These are phyloP conservation scores for Mycena rebaudengoi DNA, from an alignment of 768 basidiomycete genomes.

Conservation along the genomic window DNA sequence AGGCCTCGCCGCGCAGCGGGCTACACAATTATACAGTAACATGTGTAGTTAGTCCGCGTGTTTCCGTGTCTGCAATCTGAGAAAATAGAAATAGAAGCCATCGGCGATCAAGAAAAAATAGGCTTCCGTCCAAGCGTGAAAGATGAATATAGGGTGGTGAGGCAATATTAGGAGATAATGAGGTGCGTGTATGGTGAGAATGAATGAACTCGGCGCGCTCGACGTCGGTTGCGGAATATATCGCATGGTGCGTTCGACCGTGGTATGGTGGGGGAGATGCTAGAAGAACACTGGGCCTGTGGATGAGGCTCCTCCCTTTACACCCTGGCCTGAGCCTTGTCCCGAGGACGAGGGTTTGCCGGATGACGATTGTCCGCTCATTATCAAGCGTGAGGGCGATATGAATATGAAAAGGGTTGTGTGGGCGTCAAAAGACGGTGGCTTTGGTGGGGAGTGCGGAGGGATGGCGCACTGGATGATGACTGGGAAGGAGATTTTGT, in stretches of 20 bases:
- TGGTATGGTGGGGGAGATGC: slow-evolving; percentile 28
- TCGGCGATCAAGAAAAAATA: slow-evolving; percentile 24
- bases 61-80: slow-evolving; percentile 40
- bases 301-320: slow-evolving; percentile 58
- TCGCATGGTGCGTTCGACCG: slow-evolving; percentile 4
- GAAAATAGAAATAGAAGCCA: slow-evolving; percentile 29
- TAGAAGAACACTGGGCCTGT: slow-evolving; percentile 71
- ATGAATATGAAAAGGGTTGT: slow-evolving; percentile 6
- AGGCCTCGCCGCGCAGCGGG: too few species aligned
- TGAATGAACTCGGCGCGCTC: slow-evolving; percentile 18
- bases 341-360: slow-evolving; percentile 39
- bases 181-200: slow-evolving; percentile 20
- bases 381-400: slow-evolving; percentile 31
- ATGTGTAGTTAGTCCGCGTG: slow-evolving; percentile 37
- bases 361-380: slow-evolving; percentile 47
- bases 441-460: too few species aligned
- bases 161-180: slow-evolving; percentile 10
- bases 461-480: too few species aligned
- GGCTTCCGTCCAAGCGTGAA: slow-evolving; percentile 10
- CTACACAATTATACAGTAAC: slow-evolving; percentile 40
- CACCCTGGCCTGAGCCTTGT: slow-evolving; percentile 48
- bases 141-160: slow-evolving; percentile 4
- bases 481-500: slow-evolving; percentile 18
- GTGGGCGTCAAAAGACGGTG: not conserved
- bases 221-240: not conserved